Base-by-base conservation (phyloP, 2,329 filamentous ascomycete species). In the Colletotrichum siamense region DNA sequence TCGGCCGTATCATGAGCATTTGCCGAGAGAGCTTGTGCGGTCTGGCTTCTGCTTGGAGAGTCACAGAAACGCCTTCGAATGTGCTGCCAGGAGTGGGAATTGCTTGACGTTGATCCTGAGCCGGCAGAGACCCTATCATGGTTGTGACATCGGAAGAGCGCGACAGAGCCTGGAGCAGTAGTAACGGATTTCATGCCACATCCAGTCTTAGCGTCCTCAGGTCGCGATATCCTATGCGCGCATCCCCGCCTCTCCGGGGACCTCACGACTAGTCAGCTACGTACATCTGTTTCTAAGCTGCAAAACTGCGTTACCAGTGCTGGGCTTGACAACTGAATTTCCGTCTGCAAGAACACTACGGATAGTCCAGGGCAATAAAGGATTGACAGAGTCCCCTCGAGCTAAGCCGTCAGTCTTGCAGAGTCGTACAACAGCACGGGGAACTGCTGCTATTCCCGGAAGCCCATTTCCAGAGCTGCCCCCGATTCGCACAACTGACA, bases 391-490 rank as follows among this genome's bases (percentile, higher is more conserved):
- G 9, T 49, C n/a, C 10, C n/a, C 44, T 49, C 10, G n/a, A 22
- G 18, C 44, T 49, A 22, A 49, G 44, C 44, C 44, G 9, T 49
- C 44, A 44, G 15, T 44, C 39, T 44, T 44, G 44, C 18, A 49
- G n/a, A 49, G n/a, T 22, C 10, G n/a, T 13, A 49, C 44, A n/a
- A 49, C n/a, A 49, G 44, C 44, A 49, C 44, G 44, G 18, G 10
- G 44, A 49, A 22, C 44, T 22, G 39, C 18, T 49, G 44, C 44
- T 49, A 49, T 49, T 49, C 10, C 72, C 26, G n/a, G 30, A 52
- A 44, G 63, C 30, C 57, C 73, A 73, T 73, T 76, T 55, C 55
- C 68, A 70, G 69, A 68, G 22, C 68, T 18, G 12, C 8, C 36
- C 36, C 36, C 24, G 22, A 44, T 52, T 64, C n/a, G 39, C 30